Percentiles rank a stretch among this genome's conserved stretches.
Evolutionary conservation across 768 basidiomycete genomes (phyloP).

Genomic region (Piloderma croceum): DNA sequence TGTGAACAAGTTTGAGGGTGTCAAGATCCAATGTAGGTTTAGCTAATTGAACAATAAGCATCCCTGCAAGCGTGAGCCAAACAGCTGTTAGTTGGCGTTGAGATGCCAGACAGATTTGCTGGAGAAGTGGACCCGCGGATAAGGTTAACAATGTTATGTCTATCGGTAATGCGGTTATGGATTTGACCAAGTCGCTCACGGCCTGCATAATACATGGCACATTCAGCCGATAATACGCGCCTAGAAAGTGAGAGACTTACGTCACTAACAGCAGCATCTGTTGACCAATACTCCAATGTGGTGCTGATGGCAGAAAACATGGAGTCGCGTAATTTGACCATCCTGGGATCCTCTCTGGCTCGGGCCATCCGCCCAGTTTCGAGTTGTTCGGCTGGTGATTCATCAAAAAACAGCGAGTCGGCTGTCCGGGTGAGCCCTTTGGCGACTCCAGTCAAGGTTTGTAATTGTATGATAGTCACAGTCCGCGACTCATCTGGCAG

Average conservation of each 20-base stretch:
- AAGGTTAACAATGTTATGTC: constrained; percentile 78
- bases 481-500: constrained; percentile 67
- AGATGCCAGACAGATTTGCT: constrained; percentile 66
- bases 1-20: constrained; percentile 45
- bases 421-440: constrained; percentile 77
- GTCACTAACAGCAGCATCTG: constrained; percentile 69
- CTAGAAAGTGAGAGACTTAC: constrained; percentile 41
- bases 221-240: not conserved
- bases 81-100: constrained; percentile 70
- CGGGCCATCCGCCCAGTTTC: constrained; percentile 51
- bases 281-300: constrained; percentile 70
- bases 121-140: constrained; percentile 75
- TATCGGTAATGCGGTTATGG: constrained; percentile 74
- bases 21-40: constrained; percentile 51
- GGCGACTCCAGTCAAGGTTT: constrained; percentile 78
- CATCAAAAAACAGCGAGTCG: constrained; percentile 60
- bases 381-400: constrained; percentile 44
- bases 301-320: constrained; percentile 56
- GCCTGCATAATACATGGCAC: constrained; percentile 45
- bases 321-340: constrained; percentile 57
- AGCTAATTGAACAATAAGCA: constrained; percentile 77
- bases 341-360: constrained; percentile 60
- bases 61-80: constrained; percentile 80
- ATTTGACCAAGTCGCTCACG: constrained; percentile 77
- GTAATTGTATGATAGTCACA: constrained; percentile 64